Evolutionary conservation across 2,329 filamentous ascomycete species (phyloP), one percentile per base, ranked within the genome.

Genomic region (Esteya vermicola): DNA sequence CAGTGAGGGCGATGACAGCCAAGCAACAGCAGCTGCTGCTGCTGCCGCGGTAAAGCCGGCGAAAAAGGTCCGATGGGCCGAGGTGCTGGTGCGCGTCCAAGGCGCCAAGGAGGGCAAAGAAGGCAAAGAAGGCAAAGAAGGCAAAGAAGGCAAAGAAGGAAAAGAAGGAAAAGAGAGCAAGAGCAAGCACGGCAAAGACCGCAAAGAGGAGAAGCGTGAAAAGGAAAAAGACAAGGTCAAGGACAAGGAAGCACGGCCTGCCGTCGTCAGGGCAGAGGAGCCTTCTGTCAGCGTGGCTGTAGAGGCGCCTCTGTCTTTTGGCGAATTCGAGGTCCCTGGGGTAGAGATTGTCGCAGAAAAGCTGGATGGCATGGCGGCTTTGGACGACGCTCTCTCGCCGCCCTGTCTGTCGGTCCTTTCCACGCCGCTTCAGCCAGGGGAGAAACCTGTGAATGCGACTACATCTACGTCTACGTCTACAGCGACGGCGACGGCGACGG

Each of bases 21-120:
- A n/a, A n/a, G n/a, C n/a, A n/a, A n/a, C n/a, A n/a, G n/a, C n/a
- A n/a, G n/a, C n/a, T n/a, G n/a, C n/a, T n/a, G n/a, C n/a, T n/a
- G n/a, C n/a, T n/a, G n/a, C n/a, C n/a, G n/a, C n/a, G n/a, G n/a
- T n/a, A n/a, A n/a, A 31, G 36, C 4, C 33, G 38, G 42, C 38
- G 34, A 59, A 58, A 48, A 46, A 40, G 8, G 58, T 61, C 4
- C 50, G 53, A 22, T 61, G 57, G 57, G 54, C 51, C 4, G 51
- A 56, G 23, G 48, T 50, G 10, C 42, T 60, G 46, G 52, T 49
- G 32, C 49, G 48, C 23, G 52, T 47, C 36, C 56, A 57, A 39
- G 47, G 38, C 42, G 18, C 18, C 25, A 19, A 25, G 18, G 27
- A 32, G 19, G 16, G 33, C 14, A 19, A 20, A 4, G n/a, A 20